phyloP scores from a whole-genome alignment of 306 rosid genomes.

The Cucurbita moschata region DNA sequence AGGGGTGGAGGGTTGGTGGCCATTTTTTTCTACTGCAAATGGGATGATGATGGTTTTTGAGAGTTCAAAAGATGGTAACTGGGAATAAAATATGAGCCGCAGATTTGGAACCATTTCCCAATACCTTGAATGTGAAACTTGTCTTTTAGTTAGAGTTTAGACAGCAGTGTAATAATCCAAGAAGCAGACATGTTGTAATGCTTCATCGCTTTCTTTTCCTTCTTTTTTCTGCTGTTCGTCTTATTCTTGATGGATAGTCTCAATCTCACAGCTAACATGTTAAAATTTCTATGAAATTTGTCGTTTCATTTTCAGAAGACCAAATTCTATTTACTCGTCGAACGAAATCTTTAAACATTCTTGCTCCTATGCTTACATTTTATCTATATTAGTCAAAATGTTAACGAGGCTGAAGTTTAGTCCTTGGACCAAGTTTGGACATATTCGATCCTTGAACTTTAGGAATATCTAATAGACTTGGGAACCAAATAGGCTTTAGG shows the following conservation, averaged over 20 bases:
- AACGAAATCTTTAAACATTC: no score
- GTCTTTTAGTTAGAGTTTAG: neutral
- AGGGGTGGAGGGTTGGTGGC: conserved; percentile 1
- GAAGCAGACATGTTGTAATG: neutral
- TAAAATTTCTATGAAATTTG: neutral
- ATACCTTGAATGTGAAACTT: neutral
- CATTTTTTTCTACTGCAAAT: neutral
- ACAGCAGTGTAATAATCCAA: neutral
- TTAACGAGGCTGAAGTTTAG: no score
- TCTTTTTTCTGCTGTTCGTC: neutral
- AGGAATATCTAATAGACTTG: no score
- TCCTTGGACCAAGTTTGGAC: no score
- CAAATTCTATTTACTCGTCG: no score
- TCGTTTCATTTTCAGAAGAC: neutral
- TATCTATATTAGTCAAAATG: no score
- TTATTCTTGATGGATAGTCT: neutral
- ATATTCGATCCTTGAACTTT: no score
- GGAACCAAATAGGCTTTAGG: no score
- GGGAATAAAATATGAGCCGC: neutral
- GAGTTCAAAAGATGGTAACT: neutral
- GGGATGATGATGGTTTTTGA: neutral
- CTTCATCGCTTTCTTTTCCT: neutral
- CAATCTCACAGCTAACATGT: neutral
- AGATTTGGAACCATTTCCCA: neutral
- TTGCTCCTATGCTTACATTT: no score